Evolutionary conservation across 129 eudicot species (phyloP).

Genomic region (Kitagawia praeruptora): DNA sequence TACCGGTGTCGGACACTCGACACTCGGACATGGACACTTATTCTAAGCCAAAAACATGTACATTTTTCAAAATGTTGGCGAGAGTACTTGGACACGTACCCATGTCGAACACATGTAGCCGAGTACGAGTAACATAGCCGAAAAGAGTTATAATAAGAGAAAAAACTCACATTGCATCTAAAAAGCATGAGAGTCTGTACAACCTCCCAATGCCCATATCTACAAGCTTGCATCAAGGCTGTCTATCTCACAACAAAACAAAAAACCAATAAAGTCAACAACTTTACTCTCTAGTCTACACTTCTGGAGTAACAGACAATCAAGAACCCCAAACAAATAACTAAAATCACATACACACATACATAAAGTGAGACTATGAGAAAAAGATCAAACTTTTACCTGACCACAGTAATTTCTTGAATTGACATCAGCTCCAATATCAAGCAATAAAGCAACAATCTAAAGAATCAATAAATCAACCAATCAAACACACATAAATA

Average conservation of each 20-base stretch:
- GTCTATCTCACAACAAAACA: slow-evolving; percentile 38
- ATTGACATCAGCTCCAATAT: slow-evolving; percentile 97
- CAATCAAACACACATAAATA: not conserved
- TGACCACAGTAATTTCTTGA: slow-evolving; percentile 98
- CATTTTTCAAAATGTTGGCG: too few species aligned
- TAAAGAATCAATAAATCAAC: slow-evolving; percentile 14
- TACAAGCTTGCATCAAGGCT: slow-evolving; percentile 98
- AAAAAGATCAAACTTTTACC: slow-evolving; percentile 32
- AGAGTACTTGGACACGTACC: too few species aligned
- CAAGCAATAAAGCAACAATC: slow-evolving; percentile 93
- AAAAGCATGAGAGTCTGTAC: slow-evolving; percentile 84
- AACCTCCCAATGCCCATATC: slow-evolving; percentile 99
- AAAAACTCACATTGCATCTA: slow-evolving; percentile 76
- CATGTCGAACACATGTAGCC: too few species aligned
- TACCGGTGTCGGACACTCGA: too few species aligned
- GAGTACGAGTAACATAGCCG: too few species aligned
- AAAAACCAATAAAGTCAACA: slow-evolving; percentile 10
- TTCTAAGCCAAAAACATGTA: too few species aligned
- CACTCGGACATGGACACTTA: too few species aligned
- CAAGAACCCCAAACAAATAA: not conserved
- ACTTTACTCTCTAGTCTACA: slow-evolving; percentile 5
- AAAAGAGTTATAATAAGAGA: not conserved
- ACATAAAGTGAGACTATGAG: not conserved
- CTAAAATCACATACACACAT: not conserved
- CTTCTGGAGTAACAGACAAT: not conserved